phyloP scores from a whole-genome alignment of 768 basidiomycete genomes.

The Tephrocybe sp. region DNA sequence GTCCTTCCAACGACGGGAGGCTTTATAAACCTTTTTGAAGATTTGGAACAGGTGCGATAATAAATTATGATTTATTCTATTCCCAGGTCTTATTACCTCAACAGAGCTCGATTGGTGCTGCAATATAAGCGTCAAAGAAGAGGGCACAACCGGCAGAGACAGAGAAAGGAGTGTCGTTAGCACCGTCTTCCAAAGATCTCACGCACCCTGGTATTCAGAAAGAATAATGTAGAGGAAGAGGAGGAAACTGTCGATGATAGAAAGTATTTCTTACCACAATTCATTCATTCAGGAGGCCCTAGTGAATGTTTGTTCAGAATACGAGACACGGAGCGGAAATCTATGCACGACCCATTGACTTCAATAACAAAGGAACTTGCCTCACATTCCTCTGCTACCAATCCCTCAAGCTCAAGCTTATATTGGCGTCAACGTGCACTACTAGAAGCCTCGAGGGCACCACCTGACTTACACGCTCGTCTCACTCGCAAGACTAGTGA shows the following conservation, averaged over 20 bases:
- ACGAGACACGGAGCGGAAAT: slow-evolving; percentile 63
- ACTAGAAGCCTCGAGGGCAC: slow-evolving; percentile 23
- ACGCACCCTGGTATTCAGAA: slow-evolving; percentile 76
- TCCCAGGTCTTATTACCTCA: no score
- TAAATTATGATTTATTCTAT: neutral
- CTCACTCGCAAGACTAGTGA: slow-evolving; percentile 73
- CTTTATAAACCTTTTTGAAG: slow-evolving; percentile 84
- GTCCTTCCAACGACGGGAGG: slow-evolving; percentile 49
- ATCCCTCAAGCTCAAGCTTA: slow-evolving; percentile 13
- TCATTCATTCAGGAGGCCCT: no score
- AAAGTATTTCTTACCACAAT: no score
- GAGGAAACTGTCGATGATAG: slow-evolving; percentile 24
- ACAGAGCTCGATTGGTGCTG: slow-evolving; percentile 46
- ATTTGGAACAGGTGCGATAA: slow-evolving; percentile 67
- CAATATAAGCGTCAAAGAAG: slow-evolving; percentile 52
- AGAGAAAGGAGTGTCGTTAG: slow-evolving; percentile 72
- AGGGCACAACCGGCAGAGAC: slow-evolving; percentile 43
- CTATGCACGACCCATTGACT: slow-evolving; percentile 67
- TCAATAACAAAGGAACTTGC: slow-evolving; percentile 68
- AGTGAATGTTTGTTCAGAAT: no score
- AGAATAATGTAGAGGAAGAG: slow-evolving; percentile 4
- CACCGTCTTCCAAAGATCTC: slow-evolving; percentile 72
- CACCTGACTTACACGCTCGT: slow-evolving; percentile 52
- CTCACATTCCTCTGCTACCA: slow-evolving; percentile 28
- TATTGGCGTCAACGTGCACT: slow-evolving; percentile 18